These are phyloP conservation scores for Cunninghamia lanceolata DNA, from an alignment of 75 land plant genomes.

Conservation along the genomic window DNA sequence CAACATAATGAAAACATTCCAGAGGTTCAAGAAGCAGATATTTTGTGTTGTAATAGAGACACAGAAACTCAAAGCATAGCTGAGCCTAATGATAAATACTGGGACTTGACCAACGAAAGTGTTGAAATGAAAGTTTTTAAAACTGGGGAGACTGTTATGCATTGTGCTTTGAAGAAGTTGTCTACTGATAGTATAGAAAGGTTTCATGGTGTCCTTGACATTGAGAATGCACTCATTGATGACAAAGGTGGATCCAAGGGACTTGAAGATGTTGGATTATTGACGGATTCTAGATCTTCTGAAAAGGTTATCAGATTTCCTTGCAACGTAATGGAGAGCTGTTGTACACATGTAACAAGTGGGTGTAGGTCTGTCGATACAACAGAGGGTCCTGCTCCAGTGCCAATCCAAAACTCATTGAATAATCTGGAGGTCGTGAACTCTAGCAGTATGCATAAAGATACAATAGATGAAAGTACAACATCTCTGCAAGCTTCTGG, in stretches of 20 bases:
- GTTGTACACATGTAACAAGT: background rate
- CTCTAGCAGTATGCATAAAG: background rate
- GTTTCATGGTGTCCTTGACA: background rate
- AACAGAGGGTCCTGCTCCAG: background rate
- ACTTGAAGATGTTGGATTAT: background rate
- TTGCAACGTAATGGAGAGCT: background rate
- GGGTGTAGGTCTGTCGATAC: background rate
- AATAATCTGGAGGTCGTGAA: background rate
- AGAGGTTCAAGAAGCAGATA: constrained; percentile 18
- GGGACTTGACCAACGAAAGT: too few relatives aligned
- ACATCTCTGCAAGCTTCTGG: background rate
- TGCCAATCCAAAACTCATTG: background rate
- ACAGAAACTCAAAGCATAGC: background rate
- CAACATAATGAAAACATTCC: constrained; percentile 13
- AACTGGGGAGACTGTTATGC: background rate
- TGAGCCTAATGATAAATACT: background rate
- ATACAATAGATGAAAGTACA: background rate
- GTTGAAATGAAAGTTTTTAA: background rate
- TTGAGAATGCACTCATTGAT: background rate
- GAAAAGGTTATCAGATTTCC: background rate
- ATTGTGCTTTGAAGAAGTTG: background rate
- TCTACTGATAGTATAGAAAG: background rate
- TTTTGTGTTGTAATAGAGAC: background rate
- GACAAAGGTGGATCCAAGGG: background rate
- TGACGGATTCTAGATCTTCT: background rate